Conservation (phyloP, 2,329 filamentous ascomycete genomes). For the Cryphonectria radicalis region DNA sequence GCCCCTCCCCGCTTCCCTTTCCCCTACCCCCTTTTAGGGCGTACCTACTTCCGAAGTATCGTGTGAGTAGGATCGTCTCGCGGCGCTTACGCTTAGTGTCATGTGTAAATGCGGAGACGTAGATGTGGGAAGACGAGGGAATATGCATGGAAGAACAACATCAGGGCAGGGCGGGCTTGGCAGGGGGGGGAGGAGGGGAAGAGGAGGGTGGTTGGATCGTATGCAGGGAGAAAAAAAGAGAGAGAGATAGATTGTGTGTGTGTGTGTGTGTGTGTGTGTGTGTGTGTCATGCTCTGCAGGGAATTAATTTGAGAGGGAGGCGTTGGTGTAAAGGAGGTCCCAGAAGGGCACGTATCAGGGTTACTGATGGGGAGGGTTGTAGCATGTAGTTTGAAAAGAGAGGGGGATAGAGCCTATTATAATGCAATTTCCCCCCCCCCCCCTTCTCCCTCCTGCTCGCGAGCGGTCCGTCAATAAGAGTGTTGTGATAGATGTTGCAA, state of each 20-base stretch:
- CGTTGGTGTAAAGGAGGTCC: background rate
- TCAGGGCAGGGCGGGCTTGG: background rate
- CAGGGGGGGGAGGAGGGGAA: too few relatives aligned
- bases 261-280: background rate
- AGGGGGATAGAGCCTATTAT: background rate
- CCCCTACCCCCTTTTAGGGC: background rate
- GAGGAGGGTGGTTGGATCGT: background rate
- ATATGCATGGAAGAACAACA: slow-evolving; percentile 8
- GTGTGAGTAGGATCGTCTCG: slow-evolving; percentile 1
- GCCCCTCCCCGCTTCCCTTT: too few relatives aligned
- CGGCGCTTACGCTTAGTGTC: background rate
- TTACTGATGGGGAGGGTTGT: background rate
- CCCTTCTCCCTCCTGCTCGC: background rate
- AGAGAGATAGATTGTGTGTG: background rate
- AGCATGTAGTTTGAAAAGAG: background rate
- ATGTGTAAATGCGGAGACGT: background rate
- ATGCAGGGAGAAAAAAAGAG: too few relatives aligned
- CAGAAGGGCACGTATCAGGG: background rate
- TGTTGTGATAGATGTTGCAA: background rate
- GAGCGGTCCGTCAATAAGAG: background rate
- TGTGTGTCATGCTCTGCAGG: background rate
- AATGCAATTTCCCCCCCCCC: background rate
- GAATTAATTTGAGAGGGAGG: background rate
- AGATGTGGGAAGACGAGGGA: slow-evolving; percentile 5
- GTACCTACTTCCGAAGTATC: slow-evolving; percentile 5